phyloP scores from a whole-genome alignment of 176 grass and related monocot species.

The Avena atlantica region DNA sequence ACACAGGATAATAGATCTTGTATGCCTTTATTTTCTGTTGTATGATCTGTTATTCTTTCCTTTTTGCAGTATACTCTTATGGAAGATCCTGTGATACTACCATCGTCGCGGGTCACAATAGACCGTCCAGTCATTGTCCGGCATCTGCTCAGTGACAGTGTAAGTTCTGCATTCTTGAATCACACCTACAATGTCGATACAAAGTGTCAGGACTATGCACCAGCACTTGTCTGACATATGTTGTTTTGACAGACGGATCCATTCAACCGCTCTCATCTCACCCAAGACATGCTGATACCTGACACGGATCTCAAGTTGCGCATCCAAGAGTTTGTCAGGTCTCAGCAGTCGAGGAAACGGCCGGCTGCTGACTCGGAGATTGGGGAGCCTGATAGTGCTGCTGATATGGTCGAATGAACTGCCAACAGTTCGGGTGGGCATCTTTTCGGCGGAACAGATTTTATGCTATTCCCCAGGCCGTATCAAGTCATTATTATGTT shows the following conservation, averaged over 20 bases:
- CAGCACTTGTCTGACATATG: slow-evolving; percentile 33
- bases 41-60: not conserved
- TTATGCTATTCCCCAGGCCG: slow-evolving; percentile 1
- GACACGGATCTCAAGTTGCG: slow-evolving; percentile 69
- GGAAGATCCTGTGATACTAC: slow-evolving; percentile 96
- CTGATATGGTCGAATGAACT: slow-evolving; percentile 58
- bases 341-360: slow-evolving; percentile 60
- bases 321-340: slow-evolving; percentile 81
- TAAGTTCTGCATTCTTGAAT: slow-evolving; percentile 40
- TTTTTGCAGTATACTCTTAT: slow-evolving; percentile 84
- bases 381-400: slow-evolving; percentile 40
- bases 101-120: slow-evolving; percentile 77
- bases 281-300: slow-evolving; percentile 95
- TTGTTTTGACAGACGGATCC: slow-evolving; percentile 78
- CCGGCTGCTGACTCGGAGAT: slow-evolving; percentile 17
- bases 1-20: not conserved
- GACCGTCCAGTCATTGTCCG: slow-evolving; percentile 91
- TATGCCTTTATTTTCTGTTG: not conserved
- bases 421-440: not conserved
- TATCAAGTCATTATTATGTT: slow-evolving; percentile 15
- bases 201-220: not conserved
- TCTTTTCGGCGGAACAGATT: not conserved
- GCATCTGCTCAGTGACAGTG: slow-evolving; percentile 91
- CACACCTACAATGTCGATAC: slow-evolving; percentile 8
- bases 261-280: slow-evolving; percentile 92